These are phyloP conservation scores for Apiotrichum gamsii DNA, from an alignment of 1,284 basidiomycete species.

Conservation along the genomic window DNA sequence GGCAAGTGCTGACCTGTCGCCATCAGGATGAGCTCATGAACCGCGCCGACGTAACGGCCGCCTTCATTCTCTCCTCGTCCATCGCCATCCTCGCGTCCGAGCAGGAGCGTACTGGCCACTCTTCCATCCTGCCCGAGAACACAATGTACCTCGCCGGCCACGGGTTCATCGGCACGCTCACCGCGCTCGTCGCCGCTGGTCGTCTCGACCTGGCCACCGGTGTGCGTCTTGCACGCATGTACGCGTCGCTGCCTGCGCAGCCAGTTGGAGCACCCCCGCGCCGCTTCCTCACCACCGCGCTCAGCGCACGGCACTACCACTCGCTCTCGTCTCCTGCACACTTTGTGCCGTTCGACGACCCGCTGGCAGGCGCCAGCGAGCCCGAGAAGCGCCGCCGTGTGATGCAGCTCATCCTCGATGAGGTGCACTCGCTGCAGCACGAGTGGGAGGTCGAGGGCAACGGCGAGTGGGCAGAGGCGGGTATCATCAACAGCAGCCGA, in stretches of 20 bases:
- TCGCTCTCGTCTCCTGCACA: slow-evolving; percentile 38
- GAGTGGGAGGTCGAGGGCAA: slow-evolving; percentile 33
- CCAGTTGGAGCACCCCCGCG: slow-evolving; percentile 20
- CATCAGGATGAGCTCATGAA: slow-evolving; percentile 43
- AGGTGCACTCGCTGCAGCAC: slow-evolving; percentile 37
- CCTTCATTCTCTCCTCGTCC: slow-evolving; percentile 44
- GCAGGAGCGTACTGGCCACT: slow-evolving; percentile 33
- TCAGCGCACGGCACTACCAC: slow-evolving; percentile 43
- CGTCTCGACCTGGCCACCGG: slow-evolving; percentile 40
- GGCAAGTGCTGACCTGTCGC: slow-evolving; percentile 4
- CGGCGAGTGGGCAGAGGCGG: slow-evolving; percentile 43
- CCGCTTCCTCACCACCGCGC: slow-evolving; percentile 37
- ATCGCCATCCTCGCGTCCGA: slow-evolving; percentile 44
- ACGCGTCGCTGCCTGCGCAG: slow-evolving; percentile 32
- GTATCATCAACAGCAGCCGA: slow-evolving; percentile 44
- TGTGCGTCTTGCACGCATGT: slow-evolving; percentile 40
- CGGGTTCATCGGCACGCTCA: slow-evolving; percentile 45
- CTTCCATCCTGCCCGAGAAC: slow-evolving; percentile 32
- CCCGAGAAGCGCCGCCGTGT: slow-evolving; percentile 30
- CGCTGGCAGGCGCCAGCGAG: slow-evolving; percentile 16
- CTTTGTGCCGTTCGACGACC: slow-evolving; percentile 26
- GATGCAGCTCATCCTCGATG: slow-evolving; percentile 45
- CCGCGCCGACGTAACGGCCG: slow-evolving; percentile 41
- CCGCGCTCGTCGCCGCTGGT: slow-evolving; percentile 42
- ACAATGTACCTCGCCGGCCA: slow-evolving; percentile 44